Evolutionary conservation across 495 filamentous ascomycete species (phyloP).

Genomic region (Mytilinidion resinicola): DNA sequence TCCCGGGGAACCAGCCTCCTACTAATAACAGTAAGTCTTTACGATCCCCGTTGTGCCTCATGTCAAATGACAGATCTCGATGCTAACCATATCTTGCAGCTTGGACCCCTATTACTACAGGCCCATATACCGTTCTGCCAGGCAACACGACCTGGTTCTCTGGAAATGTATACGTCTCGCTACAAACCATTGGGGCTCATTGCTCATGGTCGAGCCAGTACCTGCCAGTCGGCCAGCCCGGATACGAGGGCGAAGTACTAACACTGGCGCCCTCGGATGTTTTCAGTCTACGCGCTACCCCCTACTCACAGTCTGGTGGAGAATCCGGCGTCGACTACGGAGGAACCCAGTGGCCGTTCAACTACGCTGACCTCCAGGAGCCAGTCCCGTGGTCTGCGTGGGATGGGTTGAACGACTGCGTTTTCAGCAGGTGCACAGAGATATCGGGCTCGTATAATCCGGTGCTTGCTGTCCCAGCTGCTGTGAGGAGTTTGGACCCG

Average conservation of each 20-base stretch:
- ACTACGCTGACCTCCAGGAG: conserved; percentile 10
- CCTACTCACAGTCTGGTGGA: conserved; percentile 3
- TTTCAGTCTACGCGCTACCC: conserved; percentile 9
- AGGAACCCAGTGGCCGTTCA: conserved; percentile 11
- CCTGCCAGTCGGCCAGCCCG: conserved; percentile 4
- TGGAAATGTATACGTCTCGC: conserved; percentile 18
- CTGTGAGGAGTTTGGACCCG: conserved; percentile 11
- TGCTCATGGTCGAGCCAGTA: conserved; percentile 9
- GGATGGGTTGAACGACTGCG: conserved; percentile 3
- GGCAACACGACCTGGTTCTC: conserved; percentile 16
- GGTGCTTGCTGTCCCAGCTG: conserved; percentile 8
- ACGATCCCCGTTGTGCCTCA: no score
- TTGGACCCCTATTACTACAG: conserved; percentile 14
- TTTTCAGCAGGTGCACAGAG: neutral
- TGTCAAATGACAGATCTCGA: no score
- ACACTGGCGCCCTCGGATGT: conserved; percentile 17
- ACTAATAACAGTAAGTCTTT: conserved; percentile 6
- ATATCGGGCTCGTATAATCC: conserved; percentile 10
- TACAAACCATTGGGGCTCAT: conserved; percentile 4
- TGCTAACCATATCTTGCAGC: neutral
- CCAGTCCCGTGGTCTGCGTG: conserved; percentile 11
- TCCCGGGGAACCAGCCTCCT: conserved; percentile 2
- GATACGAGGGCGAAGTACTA: conserved; percentile 5
- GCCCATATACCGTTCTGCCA: conserved; percentile 13
- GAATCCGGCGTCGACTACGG: conserved; percentile 1